Evolutionary conservation across 2,329 filamentous ascomycete species (phyloP).

Genomic region (Microcyclospora pomicola): DNA sequence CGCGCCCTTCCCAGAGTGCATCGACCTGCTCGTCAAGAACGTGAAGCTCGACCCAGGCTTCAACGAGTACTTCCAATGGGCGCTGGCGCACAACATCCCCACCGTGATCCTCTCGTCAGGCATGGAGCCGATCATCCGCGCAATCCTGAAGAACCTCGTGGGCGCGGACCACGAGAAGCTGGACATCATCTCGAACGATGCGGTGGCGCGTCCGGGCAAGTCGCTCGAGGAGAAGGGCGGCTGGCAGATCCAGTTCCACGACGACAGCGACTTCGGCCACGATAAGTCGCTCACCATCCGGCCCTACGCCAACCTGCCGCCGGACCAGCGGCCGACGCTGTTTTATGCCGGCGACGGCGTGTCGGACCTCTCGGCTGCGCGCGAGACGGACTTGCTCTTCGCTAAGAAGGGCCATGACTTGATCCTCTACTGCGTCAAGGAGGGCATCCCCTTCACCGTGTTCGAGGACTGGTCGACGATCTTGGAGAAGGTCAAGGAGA

Average conservation of each 20-base stretch:
- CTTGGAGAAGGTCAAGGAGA: slow-evolving; percentile 58
- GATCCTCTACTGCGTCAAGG: slow-evolving; percentile 70
- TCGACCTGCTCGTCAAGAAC: slow-evolving; percentile 62
- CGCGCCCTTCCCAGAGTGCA: slow-evolving; percentile 68
- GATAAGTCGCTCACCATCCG: slow-evolving; percentile 90
- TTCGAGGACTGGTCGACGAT: slow-evolving; percentile 79
- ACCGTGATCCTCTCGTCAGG: slow-evolving; percentile 85
- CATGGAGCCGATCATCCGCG: slow-evolving; percentile 84
- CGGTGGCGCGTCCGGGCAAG: slow-evolving; percentile 52
- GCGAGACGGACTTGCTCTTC: slow-evolving; percentile 85
- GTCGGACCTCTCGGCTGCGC: slow-evolving; percentile 79
- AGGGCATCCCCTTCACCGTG: slow-evolving; percentile 74
- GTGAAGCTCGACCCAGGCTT: slow-evolving; percentile 84
- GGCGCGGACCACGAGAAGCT: slow-evolving; percentile 67
- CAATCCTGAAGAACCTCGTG: slow-evolving; percentile 64
- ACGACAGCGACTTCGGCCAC: slow-evolving; percentile 84
- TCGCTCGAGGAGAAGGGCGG: slow-evolving; percentile 64
- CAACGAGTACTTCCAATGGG: slow-evolving; percentile 76
- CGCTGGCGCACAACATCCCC: slow-evolving; percentile 67
- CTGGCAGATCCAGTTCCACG: slow-evolving; percentile 80
- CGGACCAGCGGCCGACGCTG: slow-evolving; percentile 57
- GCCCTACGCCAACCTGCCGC: slow-evolving; percentile 64
- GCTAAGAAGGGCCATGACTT: slow-evolving; percentile 86
- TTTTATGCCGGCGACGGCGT: slow-evolving; percentile 95
- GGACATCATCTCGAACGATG: slow-evolving; percentile 82